phyloP scores from a whole-genome alignment of 371 early-diverging fungal species.

The Actinomortierella wolfii region DNA sequence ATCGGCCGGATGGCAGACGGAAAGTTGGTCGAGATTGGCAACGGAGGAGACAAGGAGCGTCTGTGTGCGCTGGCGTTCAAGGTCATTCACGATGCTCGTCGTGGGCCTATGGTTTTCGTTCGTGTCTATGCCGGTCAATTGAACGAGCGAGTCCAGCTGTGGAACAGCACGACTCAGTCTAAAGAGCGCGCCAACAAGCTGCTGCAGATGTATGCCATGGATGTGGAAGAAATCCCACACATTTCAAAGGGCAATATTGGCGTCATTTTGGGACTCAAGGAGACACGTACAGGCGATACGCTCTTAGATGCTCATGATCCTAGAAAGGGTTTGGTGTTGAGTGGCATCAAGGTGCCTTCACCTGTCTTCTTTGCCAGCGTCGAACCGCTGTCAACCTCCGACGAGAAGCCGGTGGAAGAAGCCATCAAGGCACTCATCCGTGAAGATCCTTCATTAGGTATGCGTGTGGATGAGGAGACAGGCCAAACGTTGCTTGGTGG shows the following conservation, averaged over 20 bases:
- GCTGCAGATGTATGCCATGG: slow-evolving; percentile 92
- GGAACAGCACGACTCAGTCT: slow-evolving; percentile 64
- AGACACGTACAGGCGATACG: slow-evolving; percentile 93
- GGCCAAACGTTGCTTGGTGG: slow-evolving; percentile 92
- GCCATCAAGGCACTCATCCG: slow-evolving; percentile 76
- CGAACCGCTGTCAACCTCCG: slow-evolving; percentile 77
- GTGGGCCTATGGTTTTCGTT: slow-evolving; percentile 93
- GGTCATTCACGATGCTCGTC: slow-evolving; percentile 80
- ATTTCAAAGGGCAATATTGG: slow-evolving; percentile 89
- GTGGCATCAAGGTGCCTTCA: slow-evolving; percentile 82
- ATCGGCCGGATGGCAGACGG: slow-evolving; percentile 55
- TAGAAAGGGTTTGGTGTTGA: slow-evolving; percentile 61
- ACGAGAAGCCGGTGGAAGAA: slow-evolving; percentile 77
- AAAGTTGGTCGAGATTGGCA: slow-evolving; percentile 42
- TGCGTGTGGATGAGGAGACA: slow-evolving; percentile 80
- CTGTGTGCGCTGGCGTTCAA: slow-evolving; percentile 94
- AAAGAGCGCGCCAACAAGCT: slow-evolving; percentile 89
- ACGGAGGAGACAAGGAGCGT: slow-evolving; percentile 51
- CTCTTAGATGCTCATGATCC: slow-evolving; percentile 67
- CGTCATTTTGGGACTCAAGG: slow-evolving; percentile 85
- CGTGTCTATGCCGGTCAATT: slow-evolving; percentile 88
- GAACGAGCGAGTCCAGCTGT: slow-evolving; percentile 66
- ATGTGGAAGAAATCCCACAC: slow-evolving; percentile 81
- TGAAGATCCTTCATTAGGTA: slow-evolving; percentile 90
- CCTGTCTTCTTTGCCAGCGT: slow-evolving; percentile 92